Base-by-base conservation (phyloP, 2,329 filamentous ascomycete genomes). In the Leptographium flavum region DNA sequence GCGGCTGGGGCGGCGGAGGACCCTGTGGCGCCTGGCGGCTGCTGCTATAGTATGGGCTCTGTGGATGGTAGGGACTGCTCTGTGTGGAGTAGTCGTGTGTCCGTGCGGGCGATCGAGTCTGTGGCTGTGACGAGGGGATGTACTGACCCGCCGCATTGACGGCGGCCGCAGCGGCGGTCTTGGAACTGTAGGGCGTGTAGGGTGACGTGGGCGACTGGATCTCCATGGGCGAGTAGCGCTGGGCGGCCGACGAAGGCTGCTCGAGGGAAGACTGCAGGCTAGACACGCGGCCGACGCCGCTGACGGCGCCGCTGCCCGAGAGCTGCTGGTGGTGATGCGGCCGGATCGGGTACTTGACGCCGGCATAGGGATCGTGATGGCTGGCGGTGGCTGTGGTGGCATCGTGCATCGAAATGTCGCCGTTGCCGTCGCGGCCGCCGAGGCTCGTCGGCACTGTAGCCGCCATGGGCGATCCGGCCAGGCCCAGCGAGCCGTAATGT, bases 141-240 rank as follows among this genome's bases (percentile, higher is more conserved):
- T 70, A 68, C 67, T 82, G 66, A 58, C 21, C 35, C 11, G 35
- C 4, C 10, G 35, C 19, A 21, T 37, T 37, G 19, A 13, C 10
- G 33, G n/a, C n/a, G 5, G 63, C 57, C 51, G 74, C 71, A 53
- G 60, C 69, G 52, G 69, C 58, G 67, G 76, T 17, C 69, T 83
- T 65, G 21, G 71, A 58, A 32, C 76, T 73, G 64, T 93, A 93
- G 39, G 72, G 59, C 39, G 76, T 74, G 65, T 93, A 93, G 30
- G 87, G 80, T 46, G 84, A 82, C 30, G 81, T 78, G 35, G 87
- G 85, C 49, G 87, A 87, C 49, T 93, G 69, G 15, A 79, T 76
- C 61, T 94, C 90, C 88, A 95, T 95, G 52, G 90, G 92, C 39
- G 90, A 96, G 65, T 96, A 96, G 59, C 88, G 79, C 61, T 93